phyloP scores from a whole-genome alignment of 192 early-diverging fungal species.

The Backusella macrospora region DNA sequence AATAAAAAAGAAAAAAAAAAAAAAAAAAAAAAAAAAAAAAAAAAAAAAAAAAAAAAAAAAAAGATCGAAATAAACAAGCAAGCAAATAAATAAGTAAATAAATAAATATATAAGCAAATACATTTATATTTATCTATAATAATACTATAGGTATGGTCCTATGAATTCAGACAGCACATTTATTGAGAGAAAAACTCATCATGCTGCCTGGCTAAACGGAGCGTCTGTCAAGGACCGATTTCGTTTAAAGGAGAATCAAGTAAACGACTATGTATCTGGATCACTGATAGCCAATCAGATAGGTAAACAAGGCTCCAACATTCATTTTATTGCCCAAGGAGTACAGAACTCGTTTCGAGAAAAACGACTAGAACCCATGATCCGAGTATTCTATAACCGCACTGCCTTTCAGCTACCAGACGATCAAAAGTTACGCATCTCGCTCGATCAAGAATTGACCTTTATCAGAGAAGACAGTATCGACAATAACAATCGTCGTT shows the following conservation, averaged over 20 bases:
- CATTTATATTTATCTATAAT: background rate
- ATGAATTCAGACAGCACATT: slow-evolving; percentile 34
- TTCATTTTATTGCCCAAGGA: slow-evolving; percentile 71
- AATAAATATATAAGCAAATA: background rate
- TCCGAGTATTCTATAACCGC: slow-evolving; percentile 95
- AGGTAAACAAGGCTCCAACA: slow-evolving; percentile 73
- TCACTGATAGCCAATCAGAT: slow-evolving; percentile 72
- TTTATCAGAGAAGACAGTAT: slow-evolving; percentile 93
- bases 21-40: no score
- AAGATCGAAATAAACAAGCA: slow-evolving; percentile 32
- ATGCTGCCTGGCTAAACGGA: slow-evolving; percentile 60
- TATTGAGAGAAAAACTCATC: slow-evolving; percentile 44
- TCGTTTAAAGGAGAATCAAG: slow-evolving; percentile 89
- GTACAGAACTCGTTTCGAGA: slow-evolving; percentile 70
- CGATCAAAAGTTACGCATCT: slow-evolving; percentile 89
- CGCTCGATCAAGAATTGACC: slow-evolving; percentile 94
- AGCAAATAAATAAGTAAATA: slow-evolving; percentile 7
- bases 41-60: no score
- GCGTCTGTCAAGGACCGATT: slow-evolving; percentile 89
- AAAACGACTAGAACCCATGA: slow-evolving; percentile 77
- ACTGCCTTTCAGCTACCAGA: slow-evolving; percentile 98
- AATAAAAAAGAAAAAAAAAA: no score
- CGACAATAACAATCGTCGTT: slow-evolving; percentile 63
- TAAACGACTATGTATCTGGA: slow-evolving; percentile 84
- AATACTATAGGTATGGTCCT: slow-evolving; percentile 35